These are phyloP conservation scores for Ustulina deusta DNA, from an alignment of 2,329 filamentous ascomycete species.

Conservation along the genomic window DNA sequence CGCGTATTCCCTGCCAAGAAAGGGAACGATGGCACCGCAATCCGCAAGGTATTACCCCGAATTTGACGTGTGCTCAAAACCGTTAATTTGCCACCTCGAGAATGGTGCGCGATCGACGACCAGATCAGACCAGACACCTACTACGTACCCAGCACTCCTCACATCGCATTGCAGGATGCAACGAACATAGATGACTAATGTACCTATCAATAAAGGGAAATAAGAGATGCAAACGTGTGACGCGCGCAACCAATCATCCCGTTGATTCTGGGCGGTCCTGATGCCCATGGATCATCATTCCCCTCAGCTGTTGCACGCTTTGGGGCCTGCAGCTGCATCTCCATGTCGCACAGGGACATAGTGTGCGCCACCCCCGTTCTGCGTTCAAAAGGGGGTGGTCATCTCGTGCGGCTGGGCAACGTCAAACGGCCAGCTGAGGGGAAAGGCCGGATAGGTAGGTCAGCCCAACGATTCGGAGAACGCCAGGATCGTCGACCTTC, in stretches of 20 bases:
- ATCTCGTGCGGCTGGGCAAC: slow-evolving; percentile 35
- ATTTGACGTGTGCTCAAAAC: not conserved
- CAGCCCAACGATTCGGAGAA: slow-evolving; percentile 27
- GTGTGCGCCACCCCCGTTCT: slow-evolving; percentile 22
- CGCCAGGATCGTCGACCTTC: slow-evolving; percentile 25
- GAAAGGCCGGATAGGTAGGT: slow-evolving; percentile 14
- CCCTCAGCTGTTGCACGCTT: slow-evolving; percentile 18
- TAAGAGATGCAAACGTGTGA: slow-evolving; percentile 24
- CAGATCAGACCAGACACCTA: not conserved
- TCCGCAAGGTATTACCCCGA: not conserved
- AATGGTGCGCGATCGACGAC: not conserved
- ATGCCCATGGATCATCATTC: slow-evolving; percentile 7
- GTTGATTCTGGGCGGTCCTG: not conserved
- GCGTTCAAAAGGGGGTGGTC: slow-evolving; percentile 24
- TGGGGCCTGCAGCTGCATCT: slow-evolving; percentile 22
- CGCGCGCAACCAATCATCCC: slow-evolving; percentile 26
- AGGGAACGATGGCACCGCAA: not conserved
- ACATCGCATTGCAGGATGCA: slow-evolving; percentile 13
- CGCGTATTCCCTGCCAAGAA: not conserved
- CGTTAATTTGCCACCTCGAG: not conserved
- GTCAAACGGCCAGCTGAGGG: slow-evolving; percentile 29
- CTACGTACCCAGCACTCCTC: not conserved
- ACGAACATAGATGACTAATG: not conserved
- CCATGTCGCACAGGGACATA: slow-evolving; percentile 24
- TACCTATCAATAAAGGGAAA: slow-evolving; percentile 15